Evolutionary conservation across 441 rosid species (phyloP).

Genomic region (Macaranga tanarius): DNA sequence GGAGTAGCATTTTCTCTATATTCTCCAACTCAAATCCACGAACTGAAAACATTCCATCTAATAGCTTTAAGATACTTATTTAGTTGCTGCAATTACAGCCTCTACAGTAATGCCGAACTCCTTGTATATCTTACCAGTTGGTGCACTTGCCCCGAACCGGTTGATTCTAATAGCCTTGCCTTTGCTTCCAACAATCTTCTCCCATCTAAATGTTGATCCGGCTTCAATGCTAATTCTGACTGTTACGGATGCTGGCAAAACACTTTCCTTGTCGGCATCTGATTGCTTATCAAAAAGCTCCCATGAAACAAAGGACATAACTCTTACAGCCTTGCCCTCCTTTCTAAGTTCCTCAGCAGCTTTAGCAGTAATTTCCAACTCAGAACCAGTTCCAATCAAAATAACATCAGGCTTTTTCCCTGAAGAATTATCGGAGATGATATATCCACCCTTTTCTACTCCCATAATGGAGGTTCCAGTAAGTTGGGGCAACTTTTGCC

Average conservation of each 20-base stretch:
- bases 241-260: constrained; percentile 63
- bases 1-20: constrained; percentile 23
- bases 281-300: constrained; percentile 78
- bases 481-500: constrained; percentile 81
- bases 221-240: constrained; percentile 89
- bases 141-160: constrained; percentile 85
- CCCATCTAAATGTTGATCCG: constrained; percentile 88
- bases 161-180: constrained; percentile 84
- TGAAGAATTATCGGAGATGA: constrained; percentile 69
- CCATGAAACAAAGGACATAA: constrained; percentile 83
- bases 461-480: constrained; percentile 82
- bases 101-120: constrained; percentile 71
- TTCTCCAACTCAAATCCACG: constrained; percentile 27
- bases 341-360: constrained; percentile 76
- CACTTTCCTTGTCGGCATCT: constrained; percentile 78
- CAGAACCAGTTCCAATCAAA: constrained; percentile 86
- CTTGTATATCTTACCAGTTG: constrained; percentile 75
- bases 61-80: constrained; percentile 41
- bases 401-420: constrained; percentile 79
- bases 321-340: constrained; percentile 79
- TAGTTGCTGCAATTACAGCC: constrained; percentile 76
- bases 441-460: constrained; percentile 80
- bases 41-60: background rate
- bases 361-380: constrained; percentile 69
- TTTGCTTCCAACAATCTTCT: constrained; percentile 61